These are phyloP conservation scores for Phlyctochytrium bullatum DNA, from an alignment of 192 early-diverging fungal species.

Conservation along the genomic window DNA sequence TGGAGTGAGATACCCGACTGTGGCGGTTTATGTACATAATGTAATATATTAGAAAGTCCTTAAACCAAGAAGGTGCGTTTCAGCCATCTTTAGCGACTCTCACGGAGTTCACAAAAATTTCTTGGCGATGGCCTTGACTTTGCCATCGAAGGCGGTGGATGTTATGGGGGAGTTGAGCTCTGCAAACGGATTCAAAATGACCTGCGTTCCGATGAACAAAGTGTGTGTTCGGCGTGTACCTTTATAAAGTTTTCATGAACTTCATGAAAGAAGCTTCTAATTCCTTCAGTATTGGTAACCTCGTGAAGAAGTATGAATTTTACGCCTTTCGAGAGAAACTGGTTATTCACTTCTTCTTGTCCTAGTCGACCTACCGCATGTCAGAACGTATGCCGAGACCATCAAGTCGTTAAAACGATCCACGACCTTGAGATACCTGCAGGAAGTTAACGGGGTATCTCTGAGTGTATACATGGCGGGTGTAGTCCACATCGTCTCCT, in stretches of 20 bases:
- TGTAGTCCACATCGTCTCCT: conserved; percentile 89
- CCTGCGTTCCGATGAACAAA: conserved; percentile 46
- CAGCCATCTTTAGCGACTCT: no score
- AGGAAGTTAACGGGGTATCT: not conserved
- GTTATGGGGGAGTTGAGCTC: conserved; percentile 79
- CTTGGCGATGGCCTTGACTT: conserved; percentile 71
- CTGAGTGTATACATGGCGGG: conserved; percentile 68
- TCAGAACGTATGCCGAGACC: conserved; percentile 88
- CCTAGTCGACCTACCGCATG: conserved; percentile 62
- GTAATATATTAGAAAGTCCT: no score
- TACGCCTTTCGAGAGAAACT: conserved; percentile 46
- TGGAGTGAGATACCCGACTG: no score
- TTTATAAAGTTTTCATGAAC: conserved; percentile 84
- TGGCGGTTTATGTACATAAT: no score
- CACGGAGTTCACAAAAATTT: conserved; percentile 74
- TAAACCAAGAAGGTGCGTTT: no score
- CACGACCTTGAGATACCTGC: conserved; percentile 88
- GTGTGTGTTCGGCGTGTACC: conserved; percentile 44
- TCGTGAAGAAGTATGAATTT: conserved; percentile 85
- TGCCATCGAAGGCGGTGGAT: conserved; percentile 73
- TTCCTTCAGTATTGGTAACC: conserved; percentile 69
- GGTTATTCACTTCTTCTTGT: not conserved
- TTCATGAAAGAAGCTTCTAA: conserved; percentile 80
- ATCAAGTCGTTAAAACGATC: conserved; percentile 95
- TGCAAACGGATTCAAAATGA: conserved; percentile 88